phyloP scores from a whole-genome alignment of 1,139 yeast species.

The Suhomyces coccinellae region DNA sequence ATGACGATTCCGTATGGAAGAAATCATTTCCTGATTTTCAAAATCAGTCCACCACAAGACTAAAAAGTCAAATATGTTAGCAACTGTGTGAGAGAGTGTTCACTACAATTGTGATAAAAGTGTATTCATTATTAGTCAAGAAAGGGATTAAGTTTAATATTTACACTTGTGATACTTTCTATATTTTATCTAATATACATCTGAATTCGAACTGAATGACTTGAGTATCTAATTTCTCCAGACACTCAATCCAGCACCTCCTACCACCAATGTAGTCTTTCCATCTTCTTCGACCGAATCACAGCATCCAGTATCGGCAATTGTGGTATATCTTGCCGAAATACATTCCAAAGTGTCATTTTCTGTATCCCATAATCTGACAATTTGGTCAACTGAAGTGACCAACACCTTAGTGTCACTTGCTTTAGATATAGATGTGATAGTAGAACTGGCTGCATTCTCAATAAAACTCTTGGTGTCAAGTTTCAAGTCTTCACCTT shows the following conservation, averaged over 20 bases:
- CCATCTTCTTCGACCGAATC: conserved; percentile 36
- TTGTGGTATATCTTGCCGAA: conserved; percentile 63
- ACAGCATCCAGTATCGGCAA: conserved; percentile 87
- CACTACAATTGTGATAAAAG: too few species aligned
- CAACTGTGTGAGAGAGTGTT: too few species aligned
- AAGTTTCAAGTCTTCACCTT: conserved; percentile 17
- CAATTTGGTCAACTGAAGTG: conserved; percentile 77
- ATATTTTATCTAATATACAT: neutral
- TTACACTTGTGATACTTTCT: too few species aligned
- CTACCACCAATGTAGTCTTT: conserved; percentile 44
- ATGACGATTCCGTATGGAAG: too few species aligned
- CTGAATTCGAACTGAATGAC: too few species aligned
- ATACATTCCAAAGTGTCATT: conserved; percentile 34
- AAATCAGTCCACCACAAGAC: too few species aligned
- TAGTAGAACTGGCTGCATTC: conserved; percentile 82
- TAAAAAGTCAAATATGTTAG: too few species aligned
- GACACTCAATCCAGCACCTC: conserved; percentile 70
- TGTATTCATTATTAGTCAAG: too few species aligned
- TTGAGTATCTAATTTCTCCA: conserved; percentile 32
- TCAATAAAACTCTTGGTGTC: conserved; percentile 34
- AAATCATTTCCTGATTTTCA: too few species aligned
- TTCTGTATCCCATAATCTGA: conserved; percentile 59
- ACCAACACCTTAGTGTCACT: conserved; percentile 35
- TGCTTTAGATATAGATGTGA: conserved; percentile 58
- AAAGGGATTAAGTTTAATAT: too few species aligned